Evolutionary conservation across 2,329 filamentous ascomycete species (phyloP), one percentile per base, ranked within the genome.

Genomic region (Monosporascus sp.): DNA sequence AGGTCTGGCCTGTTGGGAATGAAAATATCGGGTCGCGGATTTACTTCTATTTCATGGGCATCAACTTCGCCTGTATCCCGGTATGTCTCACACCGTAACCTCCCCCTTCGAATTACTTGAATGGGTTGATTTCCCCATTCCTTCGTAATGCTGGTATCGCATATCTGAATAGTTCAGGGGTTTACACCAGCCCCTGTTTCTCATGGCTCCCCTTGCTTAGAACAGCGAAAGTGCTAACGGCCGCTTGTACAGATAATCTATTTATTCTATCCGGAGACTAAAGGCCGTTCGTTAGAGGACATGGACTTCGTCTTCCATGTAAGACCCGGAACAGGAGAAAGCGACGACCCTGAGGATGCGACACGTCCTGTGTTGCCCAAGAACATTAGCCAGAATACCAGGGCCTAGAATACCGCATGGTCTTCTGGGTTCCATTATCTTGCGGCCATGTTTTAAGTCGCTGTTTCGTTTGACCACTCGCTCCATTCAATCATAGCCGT

Each of bases 41-140:
- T 3, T 83, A 82, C 63, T 82, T 82, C 57, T 77, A 82, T 55
- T 83, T 83, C 61, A 80, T 81, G 74, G 69, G 68, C 7, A 69
- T 80, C 25, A 81, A 81, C 58, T 50, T 79, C 7, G 65, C 69
- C 14, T 79, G 74, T 51, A 71, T 78, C 18, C 72, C 75, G 4
- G 73, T 77, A 63, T 50, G 66, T 59, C 15, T 4, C 4, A 3
- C 9, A 31, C 31, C 31, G 14, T 14, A 14, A 1, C 9, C 11
- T 20, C 18, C 3, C 17, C 17, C 3, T 41, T 20, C 17, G 38
- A 11, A n/a, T 41, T 8, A 8, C 38, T 14, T 41, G 17, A 41
- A 41, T 8, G 7, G 17, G 38, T 8, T 18, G 18, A 41, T n/a
- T 41, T 39, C 3, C 17, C 7, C 17, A 11, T 18, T 8, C 17